Evolutionary conservation across 2,329 filamentous ascomycete species (phyloP).

Genomic region (Aspergillus awamori): DNA sequence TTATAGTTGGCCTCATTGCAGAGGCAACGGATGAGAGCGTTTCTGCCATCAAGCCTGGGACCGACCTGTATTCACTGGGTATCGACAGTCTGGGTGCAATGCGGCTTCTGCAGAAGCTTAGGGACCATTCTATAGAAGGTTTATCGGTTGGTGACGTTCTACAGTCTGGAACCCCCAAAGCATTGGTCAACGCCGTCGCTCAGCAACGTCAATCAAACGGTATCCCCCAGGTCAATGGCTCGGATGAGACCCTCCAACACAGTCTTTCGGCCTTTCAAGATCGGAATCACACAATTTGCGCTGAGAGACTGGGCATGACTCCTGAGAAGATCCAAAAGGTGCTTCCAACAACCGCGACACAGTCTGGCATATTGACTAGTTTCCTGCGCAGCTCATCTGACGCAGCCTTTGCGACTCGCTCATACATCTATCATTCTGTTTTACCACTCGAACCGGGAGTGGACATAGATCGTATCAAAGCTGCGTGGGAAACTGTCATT

Average conservation of each 20-base stretch:
- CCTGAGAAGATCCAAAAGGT: conserved; percentile 29
- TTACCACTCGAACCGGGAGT: conserved; percentile 28
- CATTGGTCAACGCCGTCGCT: conserved; percentile 23
- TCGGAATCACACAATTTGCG: conserved; percentile 22
- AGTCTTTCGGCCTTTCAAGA: conserved; percentile 22
- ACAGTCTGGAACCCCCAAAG: conserved; percentile 30
- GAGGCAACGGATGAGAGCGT: conserved; percentile 19
- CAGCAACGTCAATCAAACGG: conserved; percentile 5
- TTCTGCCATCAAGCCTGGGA: conserved; percentile 19
- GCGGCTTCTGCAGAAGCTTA: conserved; percentile 35
- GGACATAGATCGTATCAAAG: conserved; percentile 26
- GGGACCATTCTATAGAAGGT: conserved; percentile 29
- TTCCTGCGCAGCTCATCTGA: conserved; percentile 30
- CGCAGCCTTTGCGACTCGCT: conserved; percentile 20
- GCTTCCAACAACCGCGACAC: conserved; percentile 38
- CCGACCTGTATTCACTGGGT: conserved; percentile 31
- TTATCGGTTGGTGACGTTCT: conserved; percentile 35
- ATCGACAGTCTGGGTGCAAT: conserved; percentile 43
- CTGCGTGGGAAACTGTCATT: conserved; percentile 30
- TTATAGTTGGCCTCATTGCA: conserved; percentile 22
- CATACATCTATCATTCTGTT: conserved; percentile 38
- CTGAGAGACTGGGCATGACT: conserved; percentile 21
- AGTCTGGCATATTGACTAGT: conserved; percentile 41
- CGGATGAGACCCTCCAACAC: background rate
- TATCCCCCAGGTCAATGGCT: background rate